phyloP scores from a whole-genome alignment of 2,329 filamentous ascomycete genomes.

The Arthrobotrys musiformis region DNA sequence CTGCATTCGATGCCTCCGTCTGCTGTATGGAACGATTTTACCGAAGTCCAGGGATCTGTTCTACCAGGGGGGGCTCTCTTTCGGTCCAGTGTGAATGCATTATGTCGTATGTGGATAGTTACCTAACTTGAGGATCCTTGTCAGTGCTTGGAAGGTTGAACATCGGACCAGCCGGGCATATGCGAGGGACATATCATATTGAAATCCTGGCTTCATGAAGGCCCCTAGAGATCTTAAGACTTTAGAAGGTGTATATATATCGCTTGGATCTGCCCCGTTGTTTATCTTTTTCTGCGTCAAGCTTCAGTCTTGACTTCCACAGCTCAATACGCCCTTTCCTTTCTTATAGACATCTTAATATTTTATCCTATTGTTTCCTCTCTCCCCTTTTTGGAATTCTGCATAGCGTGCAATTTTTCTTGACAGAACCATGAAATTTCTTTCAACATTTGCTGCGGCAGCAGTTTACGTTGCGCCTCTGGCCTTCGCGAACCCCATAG shows the following conservation, averaged over 20 bases:
- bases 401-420: too few species aligned
- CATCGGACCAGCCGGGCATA: too few species aligned
- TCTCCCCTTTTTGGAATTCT: too few species aligned
- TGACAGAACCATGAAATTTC: constrained; percentile 35
- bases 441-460: constrained; percentile 11
- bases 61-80: neutral
- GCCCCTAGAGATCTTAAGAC: too few species aligned
- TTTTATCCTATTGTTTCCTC: neutral
- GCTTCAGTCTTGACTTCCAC: neutral
- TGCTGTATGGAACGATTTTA: neutral
- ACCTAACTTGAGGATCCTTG: neutral
- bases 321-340: too few species aligned
- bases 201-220: too few species aligned
- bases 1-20: too few species aligned
- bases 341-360: neutral
- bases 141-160: too few species aligned
- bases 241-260: neutral
- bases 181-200: too few species aligned
- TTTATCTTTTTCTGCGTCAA: neutral
- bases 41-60: neutral
- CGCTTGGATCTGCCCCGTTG: neutral
- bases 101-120: neutral
- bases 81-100: too few species aligned
- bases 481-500: constrained; percentile 14
- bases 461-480: constrained; percentile 8